Percentiles rank a stretch among this genome's conserved stretches.
These are phyloP conservation scores for Otatea glauca DNA, from an alignment of 176 grass and related monocot genomes.

Conservation along the genomic window DNA sequence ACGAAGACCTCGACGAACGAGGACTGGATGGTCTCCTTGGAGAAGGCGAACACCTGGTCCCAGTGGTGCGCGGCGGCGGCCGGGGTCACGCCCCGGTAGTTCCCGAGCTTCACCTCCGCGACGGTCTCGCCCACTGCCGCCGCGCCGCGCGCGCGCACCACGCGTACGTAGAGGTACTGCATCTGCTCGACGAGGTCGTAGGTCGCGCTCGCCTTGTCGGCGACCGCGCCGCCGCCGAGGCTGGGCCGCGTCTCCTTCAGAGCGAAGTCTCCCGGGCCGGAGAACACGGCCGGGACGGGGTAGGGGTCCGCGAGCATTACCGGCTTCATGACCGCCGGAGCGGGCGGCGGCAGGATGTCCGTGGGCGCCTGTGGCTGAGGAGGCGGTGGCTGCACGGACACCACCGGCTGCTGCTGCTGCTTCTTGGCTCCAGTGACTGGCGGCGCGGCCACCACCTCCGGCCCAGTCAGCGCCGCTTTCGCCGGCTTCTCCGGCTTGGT, in stretches of 20 bases:
- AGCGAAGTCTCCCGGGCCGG: constrained; percentile 59
- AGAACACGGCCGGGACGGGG: constrained; percentile 46
- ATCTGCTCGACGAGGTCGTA: constrained; percentile 95
- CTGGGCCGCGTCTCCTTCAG: constrained; percentile 81
- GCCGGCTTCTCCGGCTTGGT: constrained; percentile 40
- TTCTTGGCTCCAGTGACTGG: constrained; percentile 38
- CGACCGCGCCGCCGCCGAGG: constrained; percentile 56
- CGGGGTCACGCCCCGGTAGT: constrained; percentile 85
- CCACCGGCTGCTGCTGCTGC: constrained; percentile 42
- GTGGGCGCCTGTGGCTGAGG: constrained; percentile 50
- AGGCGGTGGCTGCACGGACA: constrained; percentile 36
- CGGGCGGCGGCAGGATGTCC: constrained; percentile 32
- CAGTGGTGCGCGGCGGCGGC: constrained; percentile 49
- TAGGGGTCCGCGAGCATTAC: constrained; percentile 62
- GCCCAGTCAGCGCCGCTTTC: constrained; percentile 43
- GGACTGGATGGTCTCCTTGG: constrained; percentile 83
- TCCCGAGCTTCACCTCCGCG: constrained; percentile 90
- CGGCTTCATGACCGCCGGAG: constrained; percentile 39
- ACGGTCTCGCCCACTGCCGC: constrained; percentile 52
- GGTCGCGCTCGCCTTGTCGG: constrained; percentile 74
- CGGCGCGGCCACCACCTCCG: constrained; percentile 48
- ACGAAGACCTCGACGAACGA: constrained; percentile 76
- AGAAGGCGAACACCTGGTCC: constrained; percentile 95
- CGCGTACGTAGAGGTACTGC: constrained; percentile 89
- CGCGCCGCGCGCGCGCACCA: constrained; percentile 74